phyloP scores from a whole-genome alignment of 805 yeast genomes.

The Metschnikowia kofuensis region DNA sequence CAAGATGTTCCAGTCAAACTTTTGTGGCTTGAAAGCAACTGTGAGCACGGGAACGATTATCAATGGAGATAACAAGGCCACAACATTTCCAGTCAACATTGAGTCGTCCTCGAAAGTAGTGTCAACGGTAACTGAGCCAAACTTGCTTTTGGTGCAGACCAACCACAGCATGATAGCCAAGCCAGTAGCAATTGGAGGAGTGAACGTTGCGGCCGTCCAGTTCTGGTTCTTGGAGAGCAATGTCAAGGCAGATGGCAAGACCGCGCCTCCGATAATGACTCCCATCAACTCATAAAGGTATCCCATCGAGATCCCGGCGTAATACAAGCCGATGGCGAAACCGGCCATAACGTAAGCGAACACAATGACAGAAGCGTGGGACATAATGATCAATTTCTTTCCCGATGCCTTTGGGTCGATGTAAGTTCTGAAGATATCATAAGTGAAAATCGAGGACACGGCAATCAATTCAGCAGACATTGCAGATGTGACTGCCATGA shows the following conservation, averaged over 20 bases:
- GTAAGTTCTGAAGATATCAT: conserved; percentile 80
- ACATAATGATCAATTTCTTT: conserved; percentile 61
- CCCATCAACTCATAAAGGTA: conserved; percentile 88
- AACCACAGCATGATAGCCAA: conserved; percentile 66
- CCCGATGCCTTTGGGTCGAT: conserved; percentile 78
- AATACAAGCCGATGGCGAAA: conserved; percentile 75
- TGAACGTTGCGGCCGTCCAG: conserved; percentile 60
- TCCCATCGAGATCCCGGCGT: conserved; percentile 84
- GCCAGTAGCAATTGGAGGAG: conserved; percentile 78
- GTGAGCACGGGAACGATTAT: conserved; percentile 67
- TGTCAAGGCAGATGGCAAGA: conserved; percentile 69
- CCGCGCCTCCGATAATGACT: conserved; percentile 82
- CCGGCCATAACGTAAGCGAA: conserved; percentile 70
- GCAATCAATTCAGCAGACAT: conserved; percentile 89
- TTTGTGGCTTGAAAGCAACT: conserved; percentile 59
- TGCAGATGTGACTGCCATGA: conserved; percentile 93
- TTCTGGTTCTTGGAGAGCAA: conserved; percentile 65
- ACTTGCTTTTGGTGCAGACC: conserved; percentile 32
- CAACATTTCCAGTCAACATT: conserved; percentile 86
- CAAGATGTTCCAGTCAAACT: conserved; percentile 69
- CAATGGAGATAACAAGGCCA: conserved; percentile 72
- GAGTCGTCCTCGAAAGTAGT: conserved; percentile 81
- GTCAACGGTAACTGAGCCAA: conserved; percentile 31
- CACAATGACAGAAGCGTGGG: conserved; percentile 62
- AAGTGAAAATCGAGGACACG: conserved; percentile 80